Evolutionary conservation across 306 rosid genomes (phyloP), one percentile per base, ranked within the genome.

Genomic region (Benincasa hispida): DNA sequence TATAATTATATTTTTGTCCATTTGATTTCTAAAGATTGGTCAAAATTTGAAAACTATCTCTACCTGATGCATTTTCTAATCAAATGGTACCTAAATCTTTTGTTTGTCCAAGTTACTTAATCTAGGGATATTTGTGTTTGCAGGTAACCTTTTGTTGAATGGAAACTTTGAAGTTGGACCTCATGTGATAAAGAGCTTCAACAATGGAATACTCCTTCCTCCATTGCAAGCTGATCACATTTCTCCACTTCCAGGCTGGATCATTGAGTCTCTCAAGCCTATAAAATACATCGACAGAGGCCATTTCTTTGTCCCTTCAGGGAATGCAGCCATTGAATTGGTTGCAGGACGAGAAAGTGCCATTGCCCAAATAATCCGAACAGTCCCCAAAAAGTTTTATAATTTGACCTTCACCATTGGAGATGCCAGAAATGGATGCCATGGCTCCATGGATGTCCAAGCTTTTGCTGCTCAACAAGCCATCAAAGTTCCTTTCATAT

Each of bases 201-300:
- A 87, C 27, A 88, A 85, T 0, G 89, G 89, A 51, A 30, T 88
- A 77, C 88, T 88, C 75, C 75, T 86, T 22, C 87, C 85, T 77
- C 85, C 89, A 13, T 79, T 82, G 84, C 17, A 21, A 27, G 58
- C 60, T 6, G 82, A 88, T 82, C 51, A 7, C 25, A 70, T 82
- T 28, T 86, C 92, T 11, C 88, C 89, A 50, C 79, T 88, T 22
- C 89, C 92, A 1, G 87, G 88, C 1, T 86, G 90, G 92, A 84
- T 84, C 41, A 47, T 88, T 14, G 90, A 86, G 55, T 84, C 90
- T 50, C 84, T 88, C 5, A 88, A 86, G 60, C 90, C 92, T 5
- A 82, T 88, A 9, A 88, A 81, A 28, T 88, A 77, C 82, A 59
- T 86, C 0, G 88, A 86, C 82, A 77, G 9, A 8, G 83, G 79